These are phyloP conservation scores for Cutaneotrichosporon dermatis DNA, from an alignment of 1,284 basidiomycete species.

Conservation along the genomic window DNA sequence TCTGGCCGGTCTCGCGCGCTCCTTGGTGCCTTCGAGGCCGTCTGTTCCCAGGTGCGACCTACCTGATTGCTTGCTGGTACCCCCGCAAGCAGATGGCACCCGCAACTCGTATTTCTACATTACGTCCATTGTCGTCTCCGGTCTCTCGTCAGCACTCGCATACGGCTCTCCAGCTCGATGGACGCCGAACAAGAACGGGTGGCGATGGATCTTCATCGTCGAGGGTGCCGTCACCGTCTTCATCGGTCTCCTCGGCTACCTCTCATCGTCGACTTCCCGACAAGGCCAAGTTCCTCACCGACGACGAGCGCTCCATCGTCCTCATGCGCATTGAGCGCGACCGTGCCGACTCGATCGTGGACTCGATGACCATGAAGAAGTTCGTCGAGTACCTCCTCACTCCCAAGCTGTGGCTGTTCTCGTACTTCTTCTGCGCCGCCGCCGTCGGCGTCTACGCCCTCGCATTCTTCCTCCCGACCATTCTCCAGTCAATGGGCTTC, in stretches of 20 bases:
- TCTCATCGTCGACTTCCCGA: slow-evolving; percentile 50
- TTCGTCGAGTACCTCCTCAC: slow-evolving; percentile 39
- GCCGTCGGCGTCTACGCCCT: slow-evolving; percentile 22
- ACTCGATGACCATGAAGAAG: slow-evolving; percentile 44
- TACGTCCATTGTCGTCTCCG: slow-evolving; percentile 15
- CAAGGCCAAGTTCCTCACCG: slow-evolving; percentile 49
- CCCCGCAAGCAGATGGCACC: slow-evolving; percentile 49
- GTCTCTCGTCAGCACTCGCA: slow-evolving; percentile 12
- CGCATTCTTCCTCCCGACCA: slow-evolving; percentile 48
- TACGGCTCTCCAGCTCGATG: slow-evolving; percentile 14
- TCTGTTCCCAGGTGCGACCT: slow-evolving; percentile 47
- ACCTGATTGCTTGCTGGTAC: slow-evolving; percentile 51
- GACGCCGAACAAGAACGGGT: slow-evolving; percentile 1
- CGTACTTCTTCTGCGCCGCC: slow-evolving; percentile 43
- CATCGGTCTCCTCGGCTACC: slow-evolving; percentile 34
- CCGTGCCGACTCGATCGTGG: slow-evolving; percentile 49
- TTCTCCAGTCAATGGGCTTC: slow-evolving; percentile 19
- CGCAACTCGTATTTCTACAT: slow-evolving; percentile 22
- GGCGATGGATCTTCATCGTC: slow-evolving; percentile 21
- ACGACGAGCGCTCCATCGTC: slow-evolving; percentile 46
- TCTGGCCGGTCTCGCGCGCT: slow-evolving; percentile 48
- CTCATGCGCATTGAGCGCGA: slow-evolving; percentile 50
- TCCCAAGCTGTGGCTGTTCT: slow-evolving; percentile 51
- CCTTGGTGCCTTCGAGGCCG: slow-evolving; percentile 45
- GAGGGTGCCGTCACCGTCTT: slow-evolving; percentile 18